phyloP scores from a whole-genome alignment of 805 yeast species.

The Myxozyma geophila region DNA sequence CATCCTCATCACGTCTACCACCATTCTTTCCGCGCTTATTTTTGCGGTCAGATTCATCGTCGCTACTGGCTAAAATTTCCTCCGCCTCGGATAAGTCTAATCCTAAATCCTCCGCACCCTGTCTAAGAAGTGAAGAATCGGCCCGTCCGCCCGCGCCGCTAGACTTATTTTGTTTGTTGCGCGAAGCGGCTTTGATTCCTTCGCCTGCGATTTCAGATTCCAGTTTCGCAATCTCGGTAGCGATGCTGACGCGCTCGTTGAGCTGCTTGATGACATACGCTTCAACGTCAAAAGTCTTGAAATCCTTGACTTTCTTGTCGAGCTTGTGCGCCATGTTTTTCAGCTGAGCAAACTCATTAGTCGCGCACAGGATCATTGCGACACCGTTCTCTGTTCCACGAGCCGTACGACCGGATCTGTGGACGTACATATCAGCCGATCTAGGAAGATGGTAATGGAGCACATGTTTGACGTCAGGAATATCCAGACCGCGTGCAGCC shows the following conservation, averaged over 20 bases:
- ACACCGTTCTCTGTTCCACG: conserved; percentile 90
- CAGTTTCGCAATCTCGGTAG: conserved; percentile 77
- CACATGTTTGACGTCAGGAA: conserved; percentile 87
- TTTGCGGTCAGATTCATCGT: conserved; percentile 37
- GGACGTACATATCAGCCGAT: conserved; percentile 91
- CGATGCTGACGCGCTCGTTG: conserved; percentile 67
- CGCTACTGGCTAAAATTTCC: conserved; percentile 50
- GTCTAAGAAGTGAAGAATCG: conserved; percentile 74
- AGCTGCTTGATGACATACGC: conserved; percentile 71
- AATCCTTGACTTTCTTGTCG: conserved; percentile 55
- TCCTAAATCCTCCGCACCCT: conserved; percentile 94
- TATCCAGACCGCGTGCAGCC: conserved; percentile 97
- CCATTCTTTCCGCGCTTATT: neutral
- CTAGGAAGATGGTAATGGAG: conserved; percentile 95
- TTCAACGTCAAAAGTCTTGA: conserved; percentile 75
- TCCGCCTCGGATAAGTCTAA: conserved; percentile 79
- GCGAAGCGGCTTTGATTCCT: conserved; percentile 38
- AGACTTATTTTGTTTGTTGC: conserved; percentile 49
- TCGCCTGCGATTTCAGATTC: conserved; percentile 60
- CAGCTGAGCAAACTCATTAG: conserved; percentile 91
- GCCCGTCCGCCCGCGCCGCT: conserved; percentile 42
- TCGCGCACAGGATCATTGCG: conserved; percentile 89
- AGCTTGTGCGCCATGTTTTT: conserved; percentile 68
- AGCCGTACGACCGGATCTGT: conserved; percentile 98
- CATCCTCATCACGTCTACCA: neutral